A percentile compares a stretch with the other conserved stretches of the same genome.
Conservation (phyloP, 768 basidiomycete genomes). For the Tremella yokohamensis region DNA sequence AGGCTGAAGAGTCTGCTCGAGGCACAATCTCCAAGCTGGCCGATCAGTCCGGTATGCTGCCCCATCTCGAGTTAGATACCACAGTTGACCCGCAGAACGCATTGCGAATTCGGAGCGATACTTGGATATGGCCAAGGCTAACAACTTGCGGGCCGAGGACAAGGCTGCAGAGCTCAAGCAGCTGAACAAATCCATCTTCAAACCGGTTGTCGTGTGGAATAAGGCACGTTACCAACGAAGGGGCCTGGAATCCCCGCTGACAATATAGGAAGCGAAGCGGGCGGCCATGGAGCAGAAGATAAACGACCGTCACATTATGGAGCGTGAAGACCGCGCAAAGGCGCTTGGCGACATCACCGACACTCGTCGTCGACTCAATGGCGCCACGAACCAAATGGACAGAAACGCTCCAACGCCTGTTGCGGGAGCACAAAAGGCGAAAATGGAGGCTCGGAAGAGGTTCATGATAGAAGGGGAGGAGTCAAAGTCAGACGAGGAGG, state of each 20-base stretch:
- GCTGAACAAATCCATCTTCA: conserved; percentile 91
- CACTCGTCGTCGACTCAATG: conserved; percentile 77
- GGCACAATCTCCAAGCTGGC: conserved; percentile 78
- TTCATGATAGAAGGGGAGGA: conserved; percentile 77
- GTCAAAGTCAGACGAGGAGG: conserved; percentile 82
- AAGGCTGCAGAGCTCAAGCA: conserved; percentile 89
- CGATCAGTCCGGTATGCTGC: conserved; percentile 78
- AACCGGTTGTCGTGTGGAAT: conserved; percentile 85
- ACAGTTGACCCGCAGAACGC: conserved; percentile 47
- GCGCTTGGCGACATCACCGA: conserved; percentile 81
- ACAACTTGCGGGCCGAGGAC: conserved; percentile 83
- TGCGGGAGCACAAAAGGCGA: conserved; percentile 57
- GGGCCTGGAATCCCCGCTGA: not conserved
- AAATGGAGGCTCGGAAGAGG: conserved; percentile 70
- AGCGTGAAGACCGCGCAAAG: conserved; percentile 76
- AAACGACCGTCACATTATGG: conserved; percentile 78
- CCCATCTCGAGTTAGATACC: not conserved
- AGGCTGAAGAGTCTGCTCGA: conserved; percentile 91
- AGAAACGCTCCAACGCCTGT: conserved; percentile 56
- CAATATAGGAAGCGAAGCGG: conserved; percentile 65
- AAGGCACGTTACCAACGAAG: conserved; percentile 54
- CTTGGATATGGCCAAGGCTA: conserved; percentile 84
- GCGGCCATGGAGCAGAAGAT: conserved; percentile 80
- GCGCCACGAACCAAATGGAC: conserved; percentile 56
- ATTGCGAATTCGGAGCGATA: conserved; percentile 92